Base-by-base conservation (phyloP, 2,329 filamentous ascomycete species). In the Calonectria ilicicola region DNA sequence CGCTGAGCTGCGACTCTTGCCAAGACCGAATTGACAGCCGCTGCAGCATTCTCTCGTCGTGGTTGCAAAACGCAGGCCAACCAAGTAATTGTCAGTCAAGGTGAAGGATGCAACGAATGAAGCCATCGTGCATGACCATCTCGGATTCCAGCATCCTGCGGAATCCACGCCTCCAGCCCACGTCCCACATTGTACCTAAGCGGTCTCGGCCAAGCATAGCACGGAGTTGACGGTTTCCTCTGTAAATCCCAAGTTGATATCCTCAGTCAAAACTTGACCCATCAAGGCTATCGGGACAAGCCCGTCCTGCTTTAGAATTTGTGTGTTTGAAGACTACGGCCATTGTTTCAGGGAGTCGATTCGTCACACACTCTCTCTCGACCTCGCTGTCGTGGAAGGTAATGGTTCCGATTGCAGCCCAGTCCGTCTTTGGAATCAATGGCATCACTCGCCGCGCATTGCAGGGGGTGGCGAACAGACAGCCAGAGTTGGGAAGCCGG, bases 161-260 rank as follows among this genome's bases (percentile, higher is more conserved):
- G 70, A 70, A 76, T 76, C 75, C 74, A 60, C 70, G 76, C 72
- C 72, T 70, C 49, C 67, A 77, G 71, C 71, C 74, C 75, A 68
- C 71, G 72, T 76, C 67, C 68, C 70, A 64, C 60, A 73, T 70
- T 74, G n/a, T 49, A 64, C 70, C 60, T 65, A 66, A 26, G 60
- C 56, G 65, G 17, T 27, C 69, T 32, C 32, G n/a, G 21, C 23
- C 46, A 26, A 65, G 26, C 17, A 35, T 38, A 19, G 27, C 23
- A 64, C 27, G 49, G 27, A 32, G 17, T 35, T 15, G 26, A 62
- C 19, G 21, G 26, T 44, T 42, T 26, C 58, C 23, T 63, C 23
- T 32, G 53, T 23, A 23, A 60, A 60, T 60, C 32, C 53, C 53
- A 35, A 40, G 53, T 35, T 15, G 17, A 26, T 15, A 26, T n/a